Evolutionary conservation across 83 land plant genomes (phyloP), one percentile per base, ranked within the genome.

Genomic region (Picea engelmannii): DNA sequence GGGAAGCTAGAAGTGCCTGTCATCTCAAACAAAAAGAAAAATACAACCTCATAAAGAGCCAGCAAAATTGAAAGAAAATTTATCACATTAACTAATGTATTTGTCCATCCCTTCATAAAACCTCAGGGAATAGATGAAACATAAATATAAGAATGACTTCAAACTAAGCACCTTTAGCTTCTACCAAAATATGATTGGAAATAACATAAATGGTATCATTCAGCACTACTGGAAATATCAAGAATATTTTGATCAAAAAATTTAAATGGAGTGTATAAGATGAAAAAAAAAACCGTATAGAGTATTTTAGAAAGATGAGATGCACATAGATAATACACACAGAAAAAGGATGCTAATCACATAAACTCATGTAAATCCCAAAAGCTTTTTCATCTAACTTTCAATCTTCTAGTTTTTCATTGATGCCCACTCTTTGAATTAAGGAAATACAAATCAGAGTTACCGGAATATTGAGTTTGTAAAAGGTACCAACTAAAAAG

Each of bases 1-100:
- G 71, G 59, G 96, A 91, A 85, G 94, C 90, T 77, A 95, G 83
- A 87, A 88, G 87, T 20, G 83, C 82, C 99, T 96, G 96, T 82
- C 80, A 60, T 80, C 40, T 60, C 52, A 76, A 63, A 16, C 4
- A 20, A 76, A 66, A 49, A 60, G 35, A 38, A 38, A 23, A 15
- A 35, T 6, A 17, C 6, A 27, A 27, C 31, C 16, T 64, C 20
- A 31, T 55, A 13, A 9, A 78, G 27, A 24, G 2, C 61, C 17
- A 76, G 38, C 5, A 76, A 11, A 49, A 69, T 11, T 38, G 44
- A 18, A 69, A 20, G 23, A 4, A 40, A 52, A 70, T 42, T 18
- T 18, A 42, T 70, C 47, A 2, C n/a, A 20, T 42, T 42, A 18
- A 40, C 20, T 12, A 67, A 15, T 38, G 2, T 11, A 70, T 70